Evolutionary conservation across 768 basidiomycete genomes (phyloP), one percentile per base, ranked within the genome.

Genomic region (Amanita fuliginea): DNA sequence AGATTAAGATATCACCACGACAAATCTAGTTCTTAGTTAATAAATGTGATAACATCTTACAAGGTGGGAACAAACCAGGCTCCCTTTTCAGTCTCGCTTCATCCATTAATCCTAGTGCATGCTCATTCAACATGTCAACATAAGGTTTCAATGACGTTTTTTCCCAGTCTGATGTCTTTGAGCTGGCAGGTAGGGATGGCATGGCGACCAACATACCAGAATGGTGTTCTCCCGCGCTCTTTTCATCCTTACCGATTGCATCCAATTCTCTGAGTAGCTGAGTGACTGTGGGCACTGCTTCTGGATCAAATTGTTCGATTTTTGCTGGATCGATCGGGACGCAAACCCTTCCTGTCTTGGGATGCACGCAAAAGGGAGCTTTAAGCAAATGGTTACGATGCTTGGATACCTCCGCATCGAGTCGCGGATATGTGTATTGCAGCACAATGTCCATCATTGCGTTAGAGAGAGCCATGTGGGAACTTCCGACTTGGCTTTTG

Each of bases 381-480:
- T 99, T 99, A 47, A 99, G 77, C 69, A 99, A 75, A 71, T 99
- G 96, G 68, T 99, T 98, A 44, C 93, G 78, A 60, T 94, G 90
- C 60, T 98, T 95, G 2, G 93, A 94, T 24, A 99, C 96, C 64
- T 99, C 96, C 11, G 88, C 87, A 64, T 99, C 96, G 47, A 99
- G 77, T 10, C 96, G 81, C 1, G 95, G 95, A 65, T 98, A 99
- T 0, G 88, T 95, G 64, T 96, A 97, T 57, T 91, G 86, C 10
- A 99, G 70, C 42, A 96, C 72, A 52, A 97, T 78, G 53, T 98
- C 95, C 62, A 95, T 84, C 68, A 92, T 69, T 3, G 81, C 80
- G 1, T 66, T 65, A 47, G 55, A 66, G 36, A 78, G 55, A 24
- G 51, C 56, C 22, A 54, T 53, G 69, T 21, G 34, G 39, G 28